Percentiles rank a stretch among this genome's conserved stretches.
Conservation (phyloP, 2,329 filamentous ascomycete genomes). For the Aspergillus fijiensis region DNA sequence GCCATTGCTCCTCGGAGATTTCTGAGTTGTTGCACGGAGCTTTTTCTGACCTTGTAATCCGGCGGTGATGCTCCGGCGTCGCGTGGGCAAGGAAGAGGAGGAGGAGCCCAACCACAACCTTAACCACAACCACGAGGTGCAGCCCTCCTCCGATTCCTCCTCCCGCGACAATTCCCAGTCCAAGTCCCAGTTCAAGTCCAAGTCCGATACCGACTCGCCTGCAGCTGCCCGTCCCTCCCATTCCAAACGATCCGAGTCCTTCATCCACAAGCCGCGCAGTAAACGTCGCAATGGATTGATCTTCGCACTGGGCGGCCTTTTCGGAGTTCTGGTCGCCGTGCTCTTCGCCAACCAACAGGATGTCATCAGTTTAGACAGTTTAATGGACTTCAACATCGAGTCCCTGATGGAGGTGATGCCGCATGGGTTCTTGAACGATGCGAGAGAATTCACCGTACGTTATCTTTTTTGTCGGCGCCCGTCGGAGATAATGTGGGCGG, state of each 20-base stretch:
- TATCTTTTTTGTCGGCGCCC: background rate
- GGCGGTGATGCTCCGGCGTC: slow-evolving; percentile 39
- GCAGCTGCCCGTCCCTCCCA: background rate
- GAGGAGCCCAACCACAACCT: no score
- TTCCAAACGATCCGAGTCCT: slow-evolving; percentile 23
- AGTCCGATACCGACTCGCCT: slow-evolving; percentile 2
- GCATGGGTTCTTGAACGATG: slow-evolving; percentile 79
- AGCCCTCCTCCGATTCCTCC: slow-evolving; percentile 18
- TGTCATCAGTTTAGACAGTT: slow-evolving; percentile 77
- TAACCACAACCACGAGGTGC: slow-evolving; percentile 23
- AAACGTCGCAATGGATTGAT: slow-evolving; percentile 79
- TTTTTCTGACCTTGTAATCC: background rate
- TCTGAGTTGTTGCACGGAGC: no score
- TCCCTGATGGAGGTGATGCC: slow-evolving; percentile 84
- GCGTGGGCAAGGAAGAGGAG: slow-evolving; percentile 35
- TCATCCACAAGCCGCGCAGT: slow-evolving; percentile 45
- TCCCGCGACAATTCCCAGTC: slow-evolving; percentile 1
- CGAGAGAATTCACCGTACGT: slow-evolving; percentile 76
- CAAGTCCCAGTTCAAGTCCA: no score
- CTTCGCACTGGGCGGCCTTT: slow-evolving; percentile 84
- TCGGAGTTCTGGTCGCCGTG: slow-evolving; percentile 81
- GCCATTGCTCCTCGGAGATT: background rate
- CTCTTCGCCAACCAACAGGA: slow-evolving; percentile 90
- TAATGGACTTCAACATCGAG: slow-evolving; percentile 74
- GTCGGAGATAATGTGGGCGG: background rate